These are phyloP conservation scores for Quercus berberidifolia DNA, from an alignment of 306 rosid genomes.

Conservation along the genomic window DNA sequence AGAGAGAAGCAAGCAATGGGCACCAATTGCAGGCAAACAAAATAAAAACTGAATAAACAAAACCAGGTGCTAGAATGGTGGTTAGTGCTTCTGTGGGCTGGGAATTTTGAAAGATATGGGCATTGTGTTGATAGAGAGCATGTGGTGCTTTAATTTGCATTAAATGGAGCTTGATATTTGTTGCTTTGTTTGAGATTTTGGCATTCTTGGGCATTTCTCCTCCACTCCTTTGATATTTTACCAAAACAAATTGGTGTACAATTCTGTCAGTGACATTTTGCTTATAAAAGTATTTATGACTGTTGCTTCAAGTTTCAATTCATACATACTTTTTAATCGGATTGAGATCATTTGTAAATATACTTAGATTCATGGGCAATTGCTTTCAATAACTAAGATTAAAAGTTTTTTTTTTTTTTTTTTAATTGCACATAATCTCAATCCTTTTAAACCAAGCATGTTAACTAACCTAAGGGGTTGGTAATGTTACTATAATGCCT, in stretches of 20 bases:
- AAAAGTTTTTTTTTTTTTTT: too few species aligned
- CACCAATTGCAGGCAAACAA: not conserved
- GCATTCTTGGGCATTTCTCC: not conserved
- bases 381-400: too few species aligned
- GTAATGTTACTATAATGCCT: too few species aligned
- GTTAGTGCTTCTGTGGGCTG: conserved; percentile 39
- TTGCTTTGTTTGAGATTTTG: not conserved
- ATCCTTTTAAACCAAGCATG: too few species aligned
- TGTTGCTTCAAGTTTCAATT: not conserved
- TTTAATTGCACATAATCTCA: too few species aligned
- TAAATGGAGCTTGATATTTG: not conserved
- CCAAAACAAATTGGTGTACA: not conserved
- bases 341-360: too few species aligned
- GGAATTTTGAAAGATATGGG: conserved; percentile 4
- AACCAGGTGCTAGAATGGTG: conserved; percentile 35
- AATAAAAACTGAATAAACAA: not conserved
- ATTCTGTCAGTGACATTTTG: not conserved
- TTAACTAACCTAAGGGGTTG: too few species aligned
- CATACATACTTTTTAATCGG: not conserved
- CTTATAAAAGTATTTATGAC: not conserved
- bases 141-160: conserved; percentile 19
- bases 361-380: too few species aligned
- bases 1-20: not conserved
- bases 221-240: not conserved
- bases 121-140: not conserved